Evolutionary conservation across 1,284 basidiomycete species (phyloP), one percentile per base, ranked within the genome.

Genomic region (Heterobasidion irregulare): DNA sequence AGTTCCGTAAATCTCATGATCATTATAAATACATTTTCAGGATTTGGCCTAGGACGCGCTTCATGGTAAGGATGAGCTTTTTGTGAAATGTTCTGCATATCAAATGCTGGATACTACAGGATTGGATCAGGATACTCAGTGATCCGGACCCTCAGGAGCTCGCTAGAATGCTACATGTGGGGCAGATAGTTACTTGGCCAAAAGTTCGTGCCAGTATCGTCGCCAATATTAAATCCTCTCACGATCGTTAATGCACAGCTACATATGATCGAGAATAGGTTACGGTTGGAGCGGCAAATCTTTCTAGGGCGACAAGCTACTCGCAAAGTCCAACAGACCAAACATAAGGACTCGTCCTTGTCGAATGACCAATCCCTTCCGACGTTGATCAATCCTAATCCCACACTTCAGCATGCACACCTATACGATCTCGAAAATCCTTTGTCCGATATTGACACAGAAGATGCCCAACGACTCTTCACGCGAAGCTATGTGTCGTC

Each of bases 101-200:
- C 12, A n/a, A 26, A 49, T 8, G 15, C 26, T 13, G 15, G 34
- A 18, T 12, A 16, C 48, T 19, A 57, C 50, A 60, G 59, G 59
- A 61, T 46, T 61, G 59, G 59, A 5, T 58, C 36, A 82, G 78
- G 49, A 81, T 97, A 46, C 70, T 98, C 45, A 89, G 84, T 47
- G 94, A 97, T 68, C 92, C 93, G 0, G 83, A 89, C 67, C 79
- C 80, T n/a, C 63, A 71, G 13, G 89, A 95, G 67, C 72, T 98
- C 48, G 82, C 80, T 58, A 75, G 92, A 54, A 94, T 95, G 92
- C 81, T 96, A 58, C 73, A 75, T 53, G 89, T 93, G 2, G 94
- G 95, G 4, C 78, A 96, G 70, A 69, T 83, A n/a, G 94, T 92
- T n/a, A 88, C 94, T 18, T 98, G 92, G 92, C 94, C 94, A 0